Evolutionary conservation across 2,329 filamentous ascomycete species (phyloP).

Genomic region (Stromatinia cepivora): DNA sequence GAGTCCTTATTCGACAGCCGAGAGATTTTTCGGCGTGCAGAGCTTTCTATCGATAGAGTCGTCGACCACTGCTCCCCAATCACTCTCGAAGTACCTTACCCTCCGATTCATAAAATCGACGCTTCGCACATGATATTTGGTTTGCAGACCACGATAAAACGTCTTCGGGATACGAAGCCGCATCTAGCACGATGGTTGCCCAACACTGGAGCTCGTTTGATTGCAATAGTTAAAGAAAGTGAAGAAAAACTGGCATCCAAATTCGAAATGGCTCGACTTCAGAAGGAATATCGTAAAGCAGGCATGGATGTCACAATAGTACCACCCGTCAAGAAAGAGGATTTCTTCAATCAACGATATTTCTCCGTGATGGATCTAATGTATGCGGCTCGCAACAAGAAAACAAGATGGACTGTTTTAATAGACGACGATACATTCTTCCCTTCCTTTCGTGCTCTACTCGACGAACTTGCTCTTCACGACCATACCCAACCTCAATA

Average conservation of each 20-base stretch:
- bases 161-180: conserved; percentile 37
- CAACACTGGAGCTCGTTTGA: conserved; percentile 37
- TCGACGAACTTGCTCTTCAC: conserved; percentile 40
- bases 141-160: conserved; percentile 37
- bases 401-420: conserved; percentile 41
- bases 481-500: conserved; percentile 36
- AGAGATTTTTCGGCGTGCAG: conserved; percentile 29
- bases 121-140: conserved; percentile 55
- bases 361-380: conserved; percentile 48
- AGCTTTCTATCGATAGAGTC: conserved; percentile 28
- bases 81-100: conserved; percentile 34
- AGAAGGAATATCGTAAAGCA: conserved; percentile 33
- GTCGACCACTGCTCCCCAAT: conserved; percentile 34
- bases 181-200: conserved; percentile 40
- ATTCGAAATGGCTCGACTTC: conserved; percentile 33
- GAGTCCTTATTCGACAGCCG: conserved; percentile 36
- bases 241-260: conserved; percentile 34
- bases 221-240: conserved; percentile 39
- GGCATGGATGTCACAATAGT: conserved; percentile 38
- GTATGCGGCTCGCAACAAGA: conserved; percentile 43
- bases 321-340: conserved; percentile 32
- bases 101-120: conserved; percentile 42
- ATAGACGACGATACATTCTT: conserved; percentile 43
- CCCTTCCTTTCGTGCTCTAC: conserved; percentile 36
- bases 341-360: conserved; percentile 44